Evolutionary conservation across 257 asterid species (phyloP), one percentile per base, ranked within the genome.

Genomic region (Jacaranda copaia): DNA sequence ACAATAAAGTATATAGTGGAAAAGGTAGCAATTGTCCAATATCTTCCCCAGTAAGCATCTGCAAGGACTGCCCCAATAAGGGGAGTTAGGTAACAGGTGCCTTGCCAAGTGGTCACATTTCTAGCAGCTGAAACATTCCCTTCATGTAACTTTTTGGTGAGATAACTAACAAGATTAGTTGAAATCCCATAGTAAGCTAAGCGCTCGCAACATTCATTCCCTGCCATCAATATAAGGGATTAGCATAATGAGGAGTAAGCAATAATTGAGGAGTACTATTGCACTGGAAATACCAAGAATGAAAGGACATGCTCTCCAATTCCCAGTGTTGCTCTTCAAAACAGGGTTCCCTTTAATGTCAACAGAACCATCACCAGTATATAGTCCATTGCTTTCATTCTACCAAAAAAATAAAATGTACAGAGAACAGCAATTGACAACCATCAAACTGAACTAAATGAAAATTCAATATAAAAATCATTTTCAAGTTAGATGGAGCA

Each of bases 31-130:
- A 96, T 93, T 1, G 98, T 96, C 99, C 99, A 96, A 80, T 96
- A 96, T 91, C 91, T 88, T 85, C 99, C 99, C 97, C 97, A 93
- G 83, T 87, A 93, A 39, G 99, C 97, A 87, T 96, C 99, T 4
- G 99, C 99, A 40, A 96, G 68, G 71, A 96, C 89, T 58, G 99
- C 99, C 67, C 98, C 99, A 67, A 93, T 83, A 80, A 93, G 93
- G 75, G 98, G 97, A 73, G 97, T 90, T 43, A 96, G 81, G 87
- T 91, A 93, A 79, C 99, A 96, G 55, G 99, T 96, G 81, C 99
- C 99, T 78, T 87, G 91, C 99, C 99, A 96, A 39, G 98, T 93
- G 35, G 97, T 93, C 79, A 96, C 97, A 80, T 88, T 96, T 88
- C 91, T 89, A 53, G 99, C 99, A 80, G 99, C 99, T 12, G 92